Base-by-base conservation (phyloP, 2,329 filamentous ascomycete species). In the Cladobotryum mycophilum region DNA sequence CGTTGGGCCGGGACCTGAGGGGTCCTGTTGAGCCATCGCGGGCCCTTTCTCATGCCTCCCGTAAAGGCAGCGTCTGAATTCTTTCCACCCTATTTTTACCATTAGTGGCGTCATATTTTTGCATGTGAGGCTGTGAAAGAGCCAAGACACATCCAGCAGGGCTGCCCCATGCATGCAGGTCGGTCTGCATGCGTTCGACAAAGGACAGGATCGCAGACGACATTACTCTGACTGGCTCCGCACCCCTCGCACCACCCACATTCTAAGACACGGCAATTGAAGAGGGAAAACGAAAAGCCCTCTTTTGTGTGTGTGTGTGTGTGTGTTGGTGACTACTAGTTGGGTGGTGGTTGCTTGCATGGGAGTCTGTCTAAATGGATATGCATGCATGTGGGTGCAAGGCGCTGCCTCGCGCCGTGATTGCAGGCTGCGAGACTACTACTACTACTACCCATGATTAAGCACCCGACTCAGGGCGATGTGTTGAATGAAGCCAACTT, bases 381-480 rank as follows among this genome's bases (percentile, higher is more conserved):
- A 51, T 51, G 49, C 49, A 51, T 45, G 34, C 49, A 51, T 45
- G 34, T 36, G 48, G n/a, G 42, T 34, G 17, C 22, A n/a, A 40
- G 33, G 40, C n/a, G 44, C 36, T 38, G 25, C 25, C 25, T 42
- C 18, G 40, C 40, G 36, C 41, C 37, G 41, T 42, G 35, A 52
- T 22, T 45, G 41, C 49, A 44, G 37, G 49, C 45, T 43, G 49
- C 48, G 22, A 15, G 48, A 42, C 33, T 34, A n/a, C n/a, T n/a
- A n/a, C n/a, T n/a, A n/a, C n/a, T n/a, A n/a, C n/a, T n/a, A 38
- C 25, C 25, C 25, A 30, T 30, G 25, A 30, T 30, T 30, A 30
- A 30, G 25, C 25, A 30, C 25, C 25, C 25, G 25, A 30, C 25
- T 30, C 25, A 30, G 25, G 25, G 25, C 25, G 25, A 6, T 30